These are phyloP conservation scores for Ophiostoma piceae DNA, from an alignment of 2,329 filamentous ascomycete genomes.

Conservation along the genomic window DNA sequence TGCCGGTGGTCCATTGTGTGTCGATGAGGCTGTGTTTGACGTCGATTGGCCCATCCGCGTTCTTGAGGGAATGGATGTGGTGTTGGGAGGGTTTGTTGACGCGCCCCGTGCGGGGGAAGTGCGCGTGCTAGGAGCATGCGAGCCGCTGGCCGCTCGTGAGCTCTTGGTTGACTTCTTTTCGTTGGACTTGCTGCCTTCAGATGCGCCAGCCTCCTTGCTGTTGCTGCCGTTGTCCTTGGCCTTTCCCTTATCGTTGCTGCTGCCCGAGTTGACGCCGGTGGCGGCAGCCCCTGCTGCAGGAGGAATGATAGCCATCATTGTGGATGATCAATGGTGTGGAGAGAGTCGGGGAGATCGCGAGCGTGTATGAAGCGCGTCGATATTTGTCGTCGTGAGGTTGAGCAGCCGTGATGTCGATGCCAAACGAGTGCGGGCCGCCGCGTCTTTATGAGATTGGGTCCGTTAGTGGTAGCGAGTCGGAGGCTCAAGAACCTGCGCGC, in stretches of 20 bases:
- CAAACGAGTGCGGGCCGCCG: not conserved
- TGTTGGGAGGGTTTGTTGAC: slow-evolving; percentile 31
- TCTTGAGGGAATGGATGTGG: slow-evolving; percentile 44
- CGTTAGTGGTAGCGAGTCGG: not conserved
- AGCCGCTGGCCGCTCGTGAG: slow-evolving; percentile 31
- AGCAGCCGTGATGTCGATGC: not conserved
- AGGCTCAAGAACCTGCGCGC: not conserved
- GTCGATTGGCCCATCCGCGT: slow-evolving; percentile 36
- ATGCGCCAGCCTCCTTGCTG: slow-evolving; percentile 12
- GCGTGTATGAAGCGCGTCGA: not conserved
- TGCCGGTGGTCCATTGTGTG: slow-evolving; percentile 43
- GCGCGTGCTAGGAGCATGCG: slow-evolving; percentile 40
- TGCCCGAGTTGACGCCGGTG: not conserved
- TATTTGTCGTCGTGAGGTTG: not conserved
- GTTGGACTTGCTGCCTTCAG: slow-evolving; percentile 17
- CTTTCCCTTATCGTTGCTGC: slow-evolving; percentile 16
- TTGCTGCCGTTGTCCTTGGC: slow-evolving; percentile 12
- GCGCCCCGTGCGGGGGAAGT: slow-evolving; percentile 46
- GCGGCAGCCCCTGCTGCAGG: slow-evolving; percentile 16
- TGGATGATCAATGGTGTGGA: not conserved
- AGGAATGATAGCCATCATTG: slow-evolving; percentile 26
- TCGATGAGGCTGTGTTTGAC: slow-evolving; percentile 5
- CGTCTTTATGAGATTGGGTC: not conserved
- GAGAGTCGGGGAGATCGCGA: not conserved
- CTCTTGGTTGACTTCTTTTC: slow-evolving; percentile 31